A percentile compares a stretch with the other conserved stretches of the same genome.
Evolutionary conservation across 2,329 filamentous ascomycete species (phyloP).

Genomic region (Ophiosphaerella korrae): DNA sequence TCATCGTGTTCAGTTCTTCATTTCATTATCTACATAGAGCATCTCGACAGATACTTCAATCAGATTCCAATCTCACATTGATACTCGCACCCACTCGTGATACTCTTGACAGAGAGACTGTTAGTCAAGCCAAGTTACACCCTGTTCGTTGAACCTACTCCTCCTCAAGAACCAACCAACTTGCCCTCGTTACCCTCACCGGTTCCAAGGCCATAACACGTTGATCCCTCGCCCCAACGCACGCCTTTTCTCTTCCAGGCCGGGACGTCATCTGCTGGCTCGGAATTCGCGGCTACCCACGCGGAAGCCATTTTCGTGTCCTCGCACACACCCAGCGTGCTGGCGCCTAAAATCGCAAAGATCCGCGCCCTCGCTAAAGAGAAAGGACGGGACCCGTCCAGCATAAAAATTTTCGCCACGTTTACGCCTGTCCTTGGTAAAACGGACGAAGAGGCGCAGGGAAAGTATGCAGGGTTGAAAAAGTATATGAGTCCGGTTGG

Average conservation of each 20-base stretch:
- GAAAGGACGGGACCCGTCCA: constrained; percentile 60
- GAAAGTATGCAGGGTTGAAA: constrained; percentile 58
- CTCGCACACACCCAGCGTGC: constrained; percentile 56
- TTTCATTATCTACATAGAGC: too few relatives aligned
- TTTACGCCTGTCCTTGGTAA: constrained; percentile 43
- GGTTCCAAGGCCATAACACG: too few relatives aligned
- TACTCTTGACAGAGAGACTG: too few relatives aligned
- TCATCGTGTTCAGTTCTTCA: too few relatives aligned
- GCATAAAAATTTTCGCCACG: constrained; percentile 58
- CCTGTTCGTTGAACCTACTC: too few relatives aligned
- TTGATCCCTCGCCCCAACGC: constrained; percentile 48
- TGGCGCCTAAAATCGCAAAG: constrained; percentile 58
- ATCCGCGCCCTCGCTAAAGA: constrained; percentile 59
- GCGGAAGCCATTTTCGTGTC: constrained; percentile 67
- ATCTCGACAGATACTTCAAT: too few relatives aligned
- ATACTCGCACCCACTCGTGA: too few relatives aligned
- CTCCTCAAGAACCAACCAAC: too few relatives aligned
- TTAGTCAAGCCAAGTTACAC: too few relatives aligned
- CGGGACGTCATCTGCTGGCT: constrained; percentile 63
- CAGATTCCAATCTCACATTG: too few relatives aligned
- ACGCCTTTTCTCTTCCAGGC: constrained; percentile 57
- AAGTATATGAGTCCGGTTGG: constrained; percentile 61
- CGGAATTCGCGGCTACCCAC: constrained; percentile 61
- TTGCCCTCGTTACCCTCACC: too few relatives aligned
- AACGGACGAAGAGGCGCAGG: constrained; percentile 55